Percentiles rank a stretch among this genome's conserved stretches.
Evolutionary conservation across 2,329 filamentous ascomycete species (phyloP).

Genomic region (Xylariaceae sp.): DNA sequence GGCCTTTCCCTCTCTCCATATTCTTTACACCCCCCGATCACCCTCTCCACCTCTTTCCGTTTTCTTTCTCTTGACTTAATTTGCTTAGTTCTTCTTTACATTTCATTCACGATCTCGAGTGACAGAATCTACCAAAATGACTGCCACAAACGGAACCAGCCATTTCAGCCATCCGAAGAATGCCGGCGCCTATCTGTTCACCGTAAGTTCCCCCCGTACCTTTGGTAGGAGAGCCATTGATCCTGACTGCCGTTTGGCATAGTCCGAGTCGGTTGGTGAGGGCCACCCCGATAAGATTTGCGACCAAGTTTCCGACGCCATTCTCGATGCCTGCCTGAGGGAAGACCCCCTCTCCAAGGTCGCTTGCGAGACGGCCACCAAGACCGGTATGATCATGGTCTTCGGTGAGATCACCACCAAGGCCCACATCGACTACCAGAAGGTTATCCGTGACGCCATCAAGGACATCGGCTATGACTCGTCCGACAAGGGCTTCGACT

Average conservation of each 20-base stretch:
- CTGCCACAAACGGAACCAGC: conserved; percentile 46
- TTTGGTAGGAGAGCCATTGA: not conserved
- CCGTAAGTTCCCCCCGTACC: conserved; percentile 46
- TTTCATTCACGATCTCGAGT: conserved; percentile 6
- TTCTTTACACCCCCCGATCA: conserved; percentile 9
- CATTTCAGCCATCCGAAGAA: conserved; percentile 42
- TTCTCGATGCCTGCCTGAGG: conserved; percentile 94
- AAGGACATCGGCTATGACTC: conserved; percentile 98
- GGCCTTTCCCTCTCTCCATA: conserved; percentile 2
- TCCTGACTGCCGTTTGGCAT: conserved; percentile 19
- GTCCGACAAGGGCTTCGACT: conserved; percentile 97
- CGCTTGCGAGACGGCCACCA: conserved; percentile 98
- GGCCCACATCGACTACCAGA: conserved; percentile 94
- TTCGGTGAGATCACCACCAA: conserved; percentile 99
- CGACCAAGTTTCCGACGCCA: conserved; percentile 96
- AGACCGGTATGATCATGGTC: conserved; percentile 99
- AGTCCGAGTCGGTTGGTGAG: conserved; percentile 85
- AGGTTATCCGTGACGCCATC: conserved; percentile 88
- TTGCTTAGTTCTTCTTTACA: conserved; percentile 16
- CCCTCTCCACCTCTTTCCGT: conserved; percentile 5
- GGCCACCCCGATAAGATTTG: conserved; percentile 95
- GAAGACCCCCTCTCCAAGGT: conserved; percentile 98
- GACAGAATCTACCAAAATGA: conserved; percentile 48
- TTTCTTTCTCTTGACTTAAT: conserved; percentile 11
- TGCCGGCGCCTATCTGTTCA: conserved; percentile 76